Conservation (phyloP, 805 yeast species). For the Wickerhamiella vanderwaltii region DNA sequence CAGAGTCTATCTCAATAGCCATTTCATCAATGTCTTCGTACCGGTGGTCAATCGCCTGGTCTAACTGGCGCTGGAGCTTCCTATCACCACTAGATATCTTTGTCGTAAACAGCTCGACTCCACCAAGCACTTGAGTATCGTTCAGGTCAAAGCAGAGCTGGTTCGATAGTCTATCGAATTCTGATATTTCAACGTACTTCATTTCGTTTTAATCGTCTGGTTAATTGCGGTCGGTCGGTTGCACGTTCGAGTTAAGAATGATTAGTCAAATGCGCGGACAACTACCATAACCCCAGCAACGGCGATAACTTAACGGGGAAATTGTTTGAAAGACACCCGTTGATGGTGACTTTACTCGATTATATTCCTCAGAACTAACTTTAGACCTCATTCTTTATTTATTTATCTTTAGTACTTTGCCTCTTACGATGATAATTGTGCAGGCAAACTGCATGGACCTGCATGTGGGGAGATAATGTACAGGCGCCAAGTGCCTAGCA, state of each 20-base stretch:
- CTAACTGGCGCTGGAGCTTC: conserved; percentile 77
- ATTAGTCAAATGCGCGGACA: neutral
- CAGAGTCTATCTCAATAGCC: conserved; percentile 9
- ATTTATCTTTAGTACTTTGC: too few species aligned
- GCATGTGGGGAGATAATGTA: too few species aligned
- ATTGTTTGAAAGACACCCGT: neutral
- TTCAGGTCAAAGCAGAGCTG: conserved; percentile 66
- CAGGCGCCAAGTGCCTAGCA: too few species aligned
- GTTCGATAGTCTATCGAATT: conserved; percentile 82
- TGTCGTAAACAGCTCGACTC: conserved; percentile 88
- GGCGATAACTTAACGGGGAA: neutral
- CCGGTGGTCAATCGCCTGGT: conserved; percentile 54
- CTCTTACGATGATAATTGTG: too few species aligned
- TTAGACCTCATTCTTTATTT: too few species aligned
- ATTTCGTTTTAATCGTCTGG: conserved; percentile 8
- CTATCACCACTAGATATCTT: conserved; percentile 86
- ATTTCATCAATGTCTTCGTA: conserved; percentile 8
- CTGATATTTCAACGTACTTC: conserved; percentile 85
- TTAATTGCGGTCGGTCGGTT: neutral
- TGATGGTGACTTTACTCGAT: too few species aligned
- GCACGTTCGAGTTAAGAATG: conserved; percentile 6
- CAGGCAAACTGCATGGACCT: too few species aligned
- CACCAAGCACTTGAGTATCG: conserved; percentile 70
- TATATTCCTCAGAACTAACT: too few species aligned
- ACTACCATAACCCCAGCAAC: conserved; percentile 4